These are phyloP conservation scores for Pseudopyrenochaeta lycopersici DNA, from an alignment of 2,329 filamentous ascomycete species.

Conservation along the genomic window DNA sequence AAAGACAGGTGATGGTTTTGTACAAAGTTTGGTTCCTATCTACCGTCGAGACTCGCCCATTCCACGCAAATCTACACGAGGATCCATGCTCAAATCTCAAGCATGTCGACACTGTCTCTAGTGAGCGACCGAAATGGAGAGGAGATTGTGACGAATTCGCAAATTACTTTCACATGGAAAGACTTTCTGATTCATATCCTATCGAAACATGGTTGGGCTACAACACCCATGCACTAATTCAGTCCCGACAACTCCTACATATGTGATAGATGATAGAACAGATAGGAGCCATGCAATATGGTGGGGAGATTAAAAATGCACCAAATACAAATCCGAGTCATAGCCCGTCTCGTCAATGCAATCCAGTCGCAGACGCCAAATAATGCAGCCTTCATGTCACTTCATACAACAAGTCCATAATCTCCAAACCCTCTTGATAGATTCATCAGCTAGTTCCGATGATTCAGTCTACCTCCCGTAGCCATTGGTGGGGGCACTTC, in stretches of 20 bases:
- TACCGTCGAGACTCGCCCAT: slow-evolving; percentile 10
- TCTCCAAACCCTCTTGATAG: neutral
- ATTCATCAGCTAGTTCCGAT: neutral
- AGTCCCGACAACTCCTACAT: neutral
- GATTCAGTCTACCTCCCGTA: slow-evolving; percentile 1
- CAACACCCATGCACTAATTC: too few species aligned
- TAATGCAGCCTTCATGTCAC: neutral
- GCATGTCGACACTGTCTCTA: too few species aligned
- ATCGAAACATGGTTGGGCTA: too few species aligned
- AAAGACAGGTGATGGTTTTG: slow-evolving; percentile 16
- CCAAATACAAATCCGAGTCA: neutral
- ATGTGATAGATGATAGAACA: neutral
- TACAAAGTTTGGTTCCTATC: slow-evolving; percentile 21
- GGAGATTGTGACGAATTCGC: too few species aligned
- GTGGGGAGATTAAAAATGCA: neutral
- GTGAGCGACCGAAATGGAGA: too few species aligned
- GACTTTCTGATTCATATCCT: too few species aligned
- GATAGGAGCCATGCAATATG: neutral
- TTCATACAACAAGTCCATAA: neutral
- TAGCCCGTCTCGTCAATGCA: neutral
- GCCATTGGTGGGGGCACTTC: slow-evolving; percentile 26
- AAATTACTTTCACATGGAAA: too few species aligned
- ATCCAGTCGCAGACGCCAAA: neutral
- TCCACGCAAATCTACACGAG: neutral
- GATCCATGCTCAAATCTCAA: slow-evolving; percentile 1